These are phyloP conservation scores for Xylaria sp. DNA, from an alignment of 2,329 filamentous ascomycete genomes.

Conservation along the genomic window DNA sequence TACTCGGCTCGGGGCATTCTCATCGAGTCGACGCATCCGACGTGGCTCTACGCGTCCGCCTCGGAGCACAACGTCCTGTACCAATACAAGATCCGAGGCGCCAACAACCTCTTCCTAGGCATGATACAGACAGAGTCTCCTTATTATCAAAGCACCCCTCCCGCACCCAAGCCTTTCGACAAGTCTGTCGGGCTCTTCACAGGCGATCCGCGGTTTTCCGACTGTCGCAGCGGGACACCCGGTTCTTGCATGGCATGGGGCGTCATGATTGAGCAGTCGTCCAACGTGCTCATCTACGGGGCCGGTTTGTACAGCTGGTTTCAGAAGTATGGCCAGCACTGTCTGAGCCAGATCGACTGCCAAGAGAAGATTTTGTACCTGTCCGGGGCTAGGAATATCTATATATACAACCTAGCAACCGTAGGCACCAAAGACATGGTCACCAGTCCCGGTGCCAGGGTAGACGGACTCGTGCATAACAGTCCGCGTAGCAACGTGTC, in stretches of 20 bases:
- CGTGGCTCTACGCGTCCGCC: slow-evolving; percentile 58
- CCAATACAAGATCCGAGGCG: slow-evolving; percentile 62
- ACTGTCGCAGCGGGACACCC: background rate
- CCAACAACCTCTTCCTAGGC: slow-evolving; percentile 60
- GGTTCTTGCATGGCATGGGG: slow-evolving; percentile 1
- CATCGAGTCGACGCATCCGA: slow-evolving; percentile 48
- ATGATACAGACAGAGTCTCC: slow-evolving; percentile 57
- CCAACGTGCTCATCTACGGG: background rate
- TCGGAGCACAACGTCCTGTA: slow-evolving; percentile 64
- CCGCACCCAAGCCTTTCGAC: background rate
- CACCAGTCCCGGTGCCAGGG: no score
- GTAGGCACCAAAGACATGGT: no score
- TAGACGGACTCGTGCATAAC: no score
- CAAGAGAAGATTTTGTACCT: no score
- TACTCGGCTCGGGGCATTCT: slow-evolving; percentile 46
- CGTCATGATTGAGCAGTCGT: background rate
- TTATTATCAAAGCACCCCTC: slow-evolving; percentile 53
- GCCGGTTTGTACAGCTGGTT: slow-evolving; percentile 1
- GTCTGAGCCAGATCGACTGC: no score
- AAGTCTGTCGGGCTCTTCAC: background rate
- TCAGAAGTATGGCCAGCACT: background rate
- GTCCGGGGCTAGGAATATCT: no score
- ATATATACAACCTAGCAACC: no score
- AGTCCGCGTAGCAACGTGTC: no score
- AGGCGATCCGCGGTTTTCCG: background rate